Evolutionary conservation across 352 stramenopile species (phyloP).

Genomic region (Phytophthora melonis): DNA sequence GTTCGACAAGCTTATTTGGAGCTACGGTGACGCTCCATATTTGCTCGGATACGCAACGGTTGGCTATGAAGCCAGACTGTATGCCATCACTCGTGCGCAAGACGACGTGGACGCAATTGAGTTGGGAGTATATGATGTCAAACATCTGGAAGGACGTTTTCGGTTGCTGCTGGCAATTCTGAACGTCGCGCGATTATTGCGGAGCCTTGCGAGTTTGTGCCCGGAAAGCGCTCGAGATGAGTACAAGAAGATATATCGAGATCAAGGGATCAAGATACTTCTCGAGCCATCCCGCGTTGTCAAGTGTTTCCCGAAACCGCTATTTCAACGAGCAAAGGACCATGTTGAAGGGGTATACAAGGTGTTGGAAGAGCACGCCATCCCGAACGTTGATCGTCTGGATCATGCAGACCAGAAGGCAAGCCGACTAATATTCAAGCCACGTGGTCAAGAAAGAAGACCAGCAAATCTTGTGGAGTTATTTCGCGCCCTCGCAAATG

Average conservation of each 20-base stretch:
- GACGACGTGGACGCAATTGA: slow-evolving; percentile 12
- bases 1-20: slow-evolving; percentile 40
- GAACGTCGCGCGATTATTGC: not conserved
- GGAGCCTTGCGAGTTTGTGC: not conserved
- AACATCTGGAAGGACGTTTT: slow-evolving; percentile 1
- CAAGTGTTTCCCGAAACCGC: slow-evolving; percentile 24
- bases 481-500: slow-evolving; percentile 26
- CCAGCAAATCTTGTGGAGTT: slow-evolving; percentile 24
- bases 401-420: slow-evolving; percentile 11
- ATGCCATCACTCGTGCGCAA: slow-evolving; percentile 23
- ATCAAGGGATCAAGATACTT: slow-evolving; percentile 27
- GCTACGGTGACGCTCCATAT: slow-evolving; percentile 44
- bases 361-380: slow-evolving; percentile 32
- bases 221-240: slow-evolving; percentile 20
- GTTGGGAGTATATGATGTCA: slow-evolving; percentile 22
- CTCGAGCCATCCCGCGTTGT: slow-evolving; percentile 35
- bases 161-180: not conserved
- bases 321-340: slow-evolving; percentile 1
- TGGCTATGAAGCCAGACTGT: slow-evolving; percentile 39
- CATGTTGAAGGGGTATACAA: slow-evolving; percentile 34
- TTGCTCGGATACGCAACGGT: slow-evolving; percentile 49
- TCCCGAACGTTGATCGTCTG: slow-evolving; percentile 34
- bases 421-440: slow-evolving; percentile 26
- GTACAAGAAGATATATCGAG: slow-evolving; percentile 22
- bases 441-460: slow-evolving; percentile 28